A percentile compares a stretch with the other conserved stretches of the same genome.
phyloP scores from a whole-genome alignment of 2,329 filamentous ascomycete genomes.

The Mycosphaerella sp. region DNA sequence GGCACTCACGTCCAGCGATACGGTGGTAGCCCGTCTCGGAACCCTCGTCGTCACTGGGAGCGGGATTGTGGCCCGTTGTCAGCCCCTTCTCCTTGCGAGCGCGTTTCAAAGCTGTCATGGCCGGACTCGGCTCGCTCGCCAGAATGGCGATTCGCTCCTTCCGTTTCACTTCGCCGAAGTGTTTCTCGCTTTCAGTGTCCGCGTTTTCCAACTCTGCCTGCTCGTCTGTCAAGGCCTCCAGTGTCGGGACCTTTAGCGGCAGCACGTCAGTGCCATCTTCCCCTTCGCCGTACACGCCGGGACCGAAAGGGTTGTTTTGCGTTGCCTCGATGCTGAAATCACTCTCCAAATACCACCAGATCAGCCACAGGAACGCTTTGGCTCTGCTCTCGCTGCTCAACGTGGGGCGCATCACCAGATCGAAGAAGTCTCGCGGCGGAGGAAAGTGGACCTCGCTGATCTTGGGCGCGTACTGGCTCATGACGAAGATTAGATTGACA shows the following conservation, averaged over 20 bases:
- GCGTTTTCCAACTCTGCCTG: constrained; percentile 66
- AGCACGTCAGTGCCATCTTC: constrained; percentile 38
- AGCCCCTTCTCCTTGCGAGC: constrained; percentile 44
- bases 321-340: constrained; percentile 87
- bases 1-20: constrained; percentile 6
- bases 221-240: constrained; percentile 60
- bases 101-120: constrained; percentile 50
- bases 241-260: constrained; percentile 56
- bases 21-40: constrained; percentile 26
- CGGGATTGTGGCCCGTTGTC: constrained; percentile 24
- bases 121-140: constrained; percentile 65
- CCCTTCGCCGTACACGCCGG: constrained; percentile 42
- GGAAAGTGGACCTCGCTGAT: constrained; percentile 91
- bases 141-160: constrained; percentile 66
- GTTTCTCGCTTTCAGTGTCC: constrained; percentile 62
- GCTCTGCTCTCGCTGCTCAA: constrained; percentile 78
- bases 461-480: constrained; percentile 82
- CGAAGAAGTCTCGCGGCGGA: constrained; percentile 81
- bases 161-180: constrained; percentile 67
- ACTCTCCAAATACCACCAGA: constrained; percentile 99
- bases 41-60: constrained; percentile 31
- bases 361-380: constrained; percentile 87
- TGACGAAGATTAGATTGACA: constrained; percentile 93
- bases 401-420: constrained; percentile 86
- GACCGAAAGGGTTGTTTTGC: constrained; percentile 83